These are phyloP conservation scores for Acrodontium crateriforme DNA, from an alignment of 2,329 filamentous ascomycete genomes.

Conservation along the genomic window DNA sequence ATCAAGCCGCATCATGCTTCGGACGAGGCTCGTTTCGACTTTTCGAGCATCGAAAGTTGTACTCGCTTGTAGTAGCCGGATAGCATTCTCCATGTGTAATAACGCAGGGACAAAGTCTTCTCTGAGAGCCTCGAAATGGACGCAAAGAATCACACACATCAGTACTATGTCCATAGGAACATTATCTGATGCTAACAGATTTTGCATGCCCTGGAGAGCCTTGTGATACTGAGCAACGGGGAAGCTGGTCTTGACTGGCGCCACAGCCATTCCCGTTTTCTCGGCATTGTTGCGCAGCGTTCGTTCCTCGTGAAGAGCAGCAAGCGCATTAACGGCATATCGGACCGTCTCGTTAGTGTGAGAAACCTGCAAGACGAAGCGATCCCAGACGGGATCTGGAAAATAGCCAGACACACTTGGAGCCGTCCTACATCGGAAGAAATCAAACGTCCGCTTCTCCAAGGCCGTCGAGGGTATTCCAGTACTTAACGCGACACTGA, in stretches of 20 bases:
- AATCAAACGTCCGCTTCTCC: constrained; percentile 18
- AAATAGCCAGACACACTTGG: constrained; percentile 19
- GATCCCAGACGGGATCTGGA: constrained; percentile 18
- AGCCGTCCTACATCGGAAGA: constrained; percentile 15
- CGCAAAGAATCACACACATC: constrained; percentile 19
- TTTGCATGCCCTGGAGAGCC: constrained; percentile 17
- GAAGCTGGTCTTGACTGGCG: constrained; percentile 13
- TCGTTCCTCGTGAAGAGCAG: constrained; percentile 18
- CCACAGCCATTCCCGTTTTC: constrained; percentile 8
- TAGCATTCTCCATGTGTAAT: constrained; percentile 20
- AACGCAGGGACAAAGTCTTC: constrained; percentile 19
- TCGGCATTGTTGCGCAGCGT: constrained; percentile 7
- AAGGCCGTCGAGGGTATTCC: constrained; percentile 12
- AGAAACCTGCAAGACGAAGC: constrained; percentile 17
- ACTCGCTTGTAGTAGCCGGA: constrained; percentile 15
- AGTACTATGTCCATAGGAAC: constrained; percentile 16
- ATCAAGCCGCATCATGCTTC: constrained; percentile 19
- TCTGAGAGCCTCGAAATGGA: constrained; percentile 21
- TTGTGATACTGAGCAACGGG: constrained; percentile 19
- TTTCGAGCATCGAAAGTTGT: constrained; percentile 10
- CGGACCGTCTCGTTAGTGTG: constrained; percentile 19
- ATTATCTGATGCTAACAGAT: constrained; percentile 10
- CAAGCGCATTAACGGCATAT: constrained; percentile 20
- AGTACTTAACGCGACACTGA: constrained; percentile 7
- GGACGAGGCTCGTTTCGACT: constrained; percentile 15